Base-by-base conservation (phyloP, 148 eudicot genomes). In the Fagopyrum homotropicum region DNA sequence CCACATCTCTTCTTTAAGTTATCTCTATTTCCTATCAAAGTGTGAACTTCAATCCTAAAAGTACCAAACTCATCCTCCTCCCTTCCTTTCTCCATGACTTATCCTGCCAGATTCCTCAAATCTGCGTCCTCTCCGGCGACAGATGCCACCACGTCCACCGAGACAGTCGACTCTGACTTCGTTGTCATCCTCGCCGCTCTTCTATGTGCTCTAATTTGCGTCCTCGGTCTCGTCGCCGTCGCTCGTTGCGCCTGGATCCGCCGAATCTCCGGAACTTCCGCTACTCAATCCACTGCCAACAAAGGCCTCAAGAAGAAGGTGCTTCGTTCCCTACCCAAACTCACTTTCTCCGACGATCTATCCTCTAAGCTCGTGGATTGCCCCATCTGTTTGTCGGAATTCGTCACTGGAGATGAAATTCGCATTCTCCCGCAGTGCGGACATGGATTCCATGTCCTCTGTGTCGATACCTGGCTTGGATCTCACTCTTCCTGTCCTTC, bases 401-500 rank as follows among this genome's bases (percentile, higher is more conserved):
- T 88, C 66, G 74, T 69, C 63, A 63, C 76, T 76, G 92, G 92
- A 4, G 97, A 92, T 4, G 89, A 86, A 69, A 66, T 92, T 69
- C 79, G 95, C 10, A 80, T 84, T n/a, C 61, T 92, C 40, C 97
- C 97, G 4, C 89, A 80, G 88, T 92, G 97, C 78, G 92, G 97
- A 0, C 97, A 92, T 19, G 89, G 88, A 0, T 92, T 90, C 77
- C 93, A 92, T 72, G 87, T 88, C 4, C 70, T 60, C 8, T 91
- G 94, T 75, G 82, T 91, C 11, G 97, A 91, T 77, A 91, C 83
- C 76, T 91, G 97, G 97, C 88, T 91, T 3, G 89, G 84, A 55
- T 86, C 90, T 35, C 97, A 89, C 81, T 86, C 92, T 0, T 89
- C 97, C 0, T 91, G 97, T 43, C 97, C 97, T n/a, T 91, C 94